phyloP scores from a whole-genome alignment of 2,329 filamentous ascomycete species.

The Aspergillus chevalieri region DNA sequence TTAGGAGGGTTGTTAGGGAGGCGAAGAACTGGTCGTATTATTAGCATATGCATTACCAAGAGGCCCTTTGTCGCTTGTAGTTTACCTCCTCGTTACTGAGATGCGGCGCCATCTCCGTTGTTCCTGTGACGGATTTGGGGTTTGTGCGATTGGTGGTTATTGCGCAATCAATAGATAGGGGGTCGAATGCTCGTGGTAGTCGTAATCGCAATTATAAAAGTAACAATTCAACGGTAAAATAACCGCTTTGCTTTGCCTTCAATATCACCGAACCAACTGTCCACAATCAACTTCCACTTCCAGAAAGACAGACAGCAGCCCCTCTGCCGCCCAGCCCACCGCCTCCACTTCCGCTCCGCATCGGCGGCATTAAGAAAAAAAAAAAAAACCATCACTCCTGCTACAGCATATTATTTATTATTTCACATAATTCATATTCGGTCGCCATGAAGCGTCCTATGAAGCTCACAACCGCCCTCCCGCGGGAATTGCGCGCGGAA shows the following conservation, averaged over 20 bases:
- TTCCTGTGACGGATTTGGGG: not conserved
- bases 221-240: not conserved
- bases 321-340: conserved; percentile 8
- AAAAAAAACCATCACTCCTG: not conserved
- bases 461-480: conserved; percentile 39
- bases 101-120: conserved; percentile 27
- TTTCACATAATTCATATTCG: not conserved
- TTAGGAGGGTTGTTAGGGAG: conserved; percentile 34
- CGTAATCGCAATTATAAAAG: not conserved
- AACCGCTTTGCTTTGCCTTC: too few relatives aligned
- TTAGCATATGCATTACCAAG: too few relatives aligned
- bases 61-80: too few relatives aligned
- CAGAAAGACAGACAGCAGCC: conserved; percentile 8
- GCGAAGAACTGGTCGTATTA: conserved; percentile 35
- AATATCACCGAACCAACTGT: not conserved
- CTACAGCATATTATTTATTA: not conserved
- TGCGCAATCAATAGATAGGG: too few relatives aligned
- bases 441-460: conserved; percentile 29
- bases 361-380: conserved; percentile 13
- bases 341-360: conserved; percentile 18
- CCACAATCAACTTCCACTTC: conserved; percentile 1
- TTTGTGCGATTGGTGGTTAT: not conserved
- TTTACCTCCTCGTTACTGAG: conserved; percentile 39
- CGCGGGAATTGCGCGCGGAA: conserved; percentile 33
- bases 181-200: too few relatives aligned